Evolutionary conservation across 2,329 filamentous ascomycete genomes (phyloP), one percentile per base, ranked within the genome.

Genomic region (Acrocalymma vagum): DNA sequence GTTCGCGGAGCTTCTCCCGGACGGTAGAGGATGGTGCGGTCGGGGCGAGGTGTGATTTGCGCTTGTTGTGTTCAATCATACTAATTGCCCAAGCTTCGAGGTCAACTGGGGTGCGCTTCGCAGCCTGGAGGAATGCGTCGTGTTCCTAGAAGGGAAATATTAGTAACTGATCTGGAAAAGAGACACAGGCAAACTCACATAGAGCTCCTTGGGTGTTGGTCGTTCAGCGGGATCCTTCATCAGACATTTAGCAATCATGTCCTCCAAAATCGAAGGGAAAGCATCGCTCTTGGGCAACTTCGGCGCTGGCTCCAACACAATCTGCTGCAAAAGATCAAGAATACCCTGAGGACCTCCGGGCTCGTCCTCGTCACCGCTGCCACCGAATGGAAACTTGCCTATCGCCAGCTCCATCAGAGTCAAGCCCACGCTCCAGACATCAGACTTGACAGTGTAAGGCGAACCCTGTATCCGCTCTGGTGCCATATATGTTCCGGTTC

Each of bases 401-500:
- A 99, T 96, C 22, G 94, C 94, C 55, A 99, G 76, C 72, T 99
- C 94, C 92, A 99, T 97, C 49, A 99, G 85, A 1, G 87, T 87
- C 54, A 99, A 77, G 21, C 94, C 94, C 50, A 96, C 95, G 80
- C 92, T 96, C 94, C 94, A 99, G 4, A 99, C 94, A 69, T 99
- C 94, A 9, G 92, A 96, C 72, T 96, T 96, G 62, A 99, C 93
- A 0, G 93, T 96, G 72, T 99, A 99, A 60, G 90, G 91, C 51
- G 94, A 91, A 49, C 94, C 94, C 69, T 97, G 92, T 56, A 99
- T 99, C 70, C 94, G 85, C 76, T 99, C 94, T 0, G 94, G 94
- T 0, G 94, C 94, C 94, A 99, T 99, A 77, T 99, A 99, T 40
- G 94, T 99, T 24, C 94, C 96, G 2, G 94, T 99, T 37, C 94